phyloP scores from a whole-genome alignment of 352 stramenopile species.

The Phytophthora kernoviae region DNA sequence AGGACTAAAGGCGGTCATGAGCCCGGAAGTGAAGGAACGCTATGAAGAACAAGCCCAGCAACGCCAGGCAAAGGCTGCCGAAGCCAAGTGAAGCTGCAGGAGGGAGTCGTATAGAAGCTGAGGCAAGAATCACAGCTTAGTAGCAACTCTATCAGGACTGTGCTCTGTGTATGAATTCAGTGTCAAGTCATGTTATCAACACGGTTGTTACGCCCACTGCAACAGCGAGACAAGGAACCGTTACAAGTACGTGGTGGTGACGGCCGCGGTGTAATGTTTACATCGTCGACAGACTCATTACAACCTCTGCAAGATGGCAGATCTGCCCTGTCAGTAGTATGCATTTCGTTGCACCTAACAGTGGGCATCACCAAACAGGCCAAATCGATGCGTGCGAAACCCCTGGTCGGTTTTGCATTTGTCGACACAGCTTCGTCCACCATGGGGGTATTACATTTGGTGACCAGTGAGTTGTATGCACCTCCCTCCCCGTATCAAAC shows the following conservation, averaged over 20 bases:
- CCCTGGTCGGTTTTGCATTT: too few relatives aligned
- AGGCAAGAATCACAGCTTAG: not conserved
- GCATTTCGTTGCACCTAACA: too few relatives aligned
- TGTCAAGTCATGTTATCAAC: too few relatives aligned
- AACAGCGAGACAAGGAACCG: too few relatives aligned
- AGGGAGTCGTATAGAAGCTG: too few relatives aligned
- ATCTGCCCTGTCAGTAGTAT: conserved; percentile 1
- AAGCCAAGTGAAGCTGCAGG: too few relatives aligned
- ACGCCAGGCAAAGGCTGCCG: conserved; percentile 9
- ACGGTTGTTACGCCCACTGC: too few relatives aligned
- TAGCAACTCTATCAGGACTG: too few relatives aligned
- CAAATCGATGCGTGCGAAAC: not conserved
- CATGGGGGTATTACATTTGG: too few relatives aligned
- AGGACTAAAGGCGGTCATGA: conserved; percentile 73
- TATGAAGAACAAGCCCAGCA: conserved; percentile 46
- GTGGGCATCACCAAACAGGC: not conserved
- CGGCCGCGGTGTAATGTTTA: conserved; percentile 6
- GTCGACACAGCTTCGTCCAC: too few relatives aligned
- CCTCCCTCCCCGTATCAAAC: not conserved
- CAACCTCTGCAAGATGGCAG: not conserved
- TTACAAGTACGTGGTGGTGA: too few relatives aligned
- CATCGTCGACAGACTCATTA: conserved; percentile 3
- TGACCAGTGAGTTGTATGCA: not conserved
- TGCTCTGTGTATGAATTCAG: too few relatives aligned
- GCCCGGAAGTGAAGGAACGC: conserved; percentile 54